Percentiles rank a stretch among this genome's conserved stretches.
Conservation (phyloP, 2,329 filamentous ascomycete genomes). For the Aspergillus nomiae region DNA sequence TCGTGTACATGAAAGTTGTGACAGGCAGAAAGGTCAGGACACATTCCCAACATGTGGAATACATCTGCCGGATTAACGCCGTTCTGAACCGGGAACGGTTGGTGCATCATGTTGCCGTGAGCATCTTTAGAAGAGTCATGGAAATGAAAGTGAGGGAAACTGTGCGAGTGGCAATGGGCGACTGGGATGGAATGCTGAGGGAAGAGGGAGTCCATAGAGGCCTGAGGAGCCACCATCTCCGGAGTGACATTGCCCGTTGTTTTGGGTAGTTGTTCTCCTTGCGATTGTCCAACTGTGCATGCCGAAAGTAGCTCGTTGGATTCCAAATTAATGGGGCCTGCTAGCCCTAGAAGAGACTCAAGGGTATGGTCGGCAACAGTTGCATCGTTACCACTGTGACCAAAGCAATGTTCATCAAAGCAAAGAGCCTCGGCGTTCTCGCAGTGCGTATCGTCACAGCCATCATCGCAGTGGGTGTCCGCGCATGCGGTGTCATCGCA, state of each 20-base stretch:
- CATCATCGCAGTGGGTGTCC: constrained; percentile 32
- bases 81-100: constrained; percentile 28
- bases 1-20: constrained; percentile 29
- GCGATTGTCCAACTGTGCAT: constrained; percentile 19
- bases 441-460: constrained; percentile 29
- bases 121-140: constrained; percentile 33
- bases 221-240: constrained; percentile 15
- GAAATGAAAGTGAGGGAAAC: constrained; percentile 31
- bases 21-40: constrained; percentile 32
- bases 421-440: constrained; percentile 36
- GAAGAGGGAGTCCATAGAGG: constrained; percentile 21
- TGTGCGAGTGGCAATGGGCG: constrained; percentile 28
- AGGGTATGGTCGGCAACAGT: constrained; percentile 30
- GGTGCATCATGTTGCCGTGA: constrained; percentile 24
- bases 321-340: constrained; percentile 32
- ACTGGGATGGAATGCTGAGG: constrained; percentile 22
- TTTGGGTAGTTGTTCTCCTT: constrained; percentile 25
- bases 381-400: constrained; percentile 16
- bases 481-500: constrained; percentile 44
- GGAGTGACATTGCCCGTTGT: constrained; percentile 19
- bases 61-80: constrained; percentile 38
- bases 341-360: constrained; percentile 36
- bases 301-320: constrained; percentile 29
- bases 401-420: constrained; percentile 42
- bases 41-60: constrained; percentile 40